Conservation (phyloP, 139 green algal genomes). For the Deuterostichococcus epilithicus region DNA sequence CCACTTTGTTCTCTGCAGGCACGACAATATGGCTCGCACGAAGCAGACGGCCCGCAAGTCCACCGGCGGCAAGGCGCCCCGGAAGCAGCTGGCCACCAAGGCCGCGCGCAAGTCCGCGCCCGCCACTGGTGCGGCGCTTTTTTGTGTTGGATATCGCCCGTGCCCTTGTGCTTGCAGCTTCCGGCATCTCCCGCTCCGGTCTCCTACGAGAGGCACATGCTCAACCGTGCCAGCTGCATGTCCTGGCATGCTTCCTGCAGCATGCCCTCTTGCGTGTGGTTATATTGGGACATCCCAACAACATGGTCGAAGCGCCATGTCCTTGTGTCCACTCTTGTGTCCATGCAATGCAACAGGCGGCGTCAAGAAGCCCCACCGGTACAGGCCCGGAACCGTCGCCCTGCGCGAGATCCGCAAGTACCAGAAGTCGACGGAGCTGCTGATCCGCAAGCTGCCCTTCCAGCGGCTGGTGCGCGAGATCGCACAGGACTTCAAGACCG, state of each 20-base stretch:
- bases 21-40: conserved; percentile 67
- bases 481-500: conserved; percentile 97
- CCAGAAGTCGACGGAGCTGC: conserved; percentile 73
- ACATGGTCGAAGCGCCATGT: no score
- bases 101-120: conserved; percentile 61
- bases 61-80: conserved; percentile 81
- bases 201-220: no score
- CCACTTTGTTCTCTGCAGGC: background rate
- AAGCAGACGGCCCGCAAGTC: conserved; percentile 87
- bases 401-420: conserved; percentile 63
- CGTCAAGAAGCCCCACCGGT: conserved; percentile 1
- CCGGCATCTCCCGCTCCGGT: no score
- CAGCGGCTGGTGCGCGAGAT: conserved; percentile 91
- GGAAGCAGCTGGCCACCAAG: conserved; percentile 95
- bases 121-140: background rate
- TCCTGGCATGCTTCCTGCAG: no score
- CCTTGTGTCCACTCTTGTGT: no score
- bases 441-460: conserved; percentile 91
- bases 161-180: no score
- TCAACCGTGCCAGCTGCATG: no score
- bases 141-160: no score
- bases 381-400: conserved; percentile 18
- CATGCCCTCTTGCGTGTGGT: no score
- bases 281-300: no score
- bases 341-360: no score